phyloP scores from a whole-genome alignment of 1,139 yeast species.

The Zygotorulaspora mrakii region DNA sequence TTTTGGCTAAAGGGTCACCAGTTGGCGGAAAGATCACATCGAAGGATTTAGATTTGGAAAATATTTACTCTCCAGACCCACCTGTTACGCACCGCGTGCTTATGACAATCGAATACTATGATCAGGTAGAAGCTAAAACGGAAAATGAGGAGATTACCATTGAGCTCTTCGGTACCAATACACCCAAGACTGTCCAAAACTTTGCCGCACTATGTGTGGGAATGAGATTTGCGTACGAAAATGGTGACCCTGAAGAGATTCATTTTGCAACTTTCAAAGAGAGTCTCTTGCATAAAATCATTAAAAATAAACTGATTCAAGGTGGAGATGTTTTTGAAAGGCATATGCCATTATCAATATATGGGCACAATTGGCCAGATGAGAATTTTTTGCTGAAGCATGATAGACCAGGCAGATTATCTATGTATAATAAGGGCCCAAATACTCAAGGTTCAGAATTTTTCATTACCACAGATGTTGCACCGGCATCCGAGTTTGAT shows the following conservation, averaged over 20 bases:
- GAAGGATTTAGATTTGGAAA: conserved; percentile 16
- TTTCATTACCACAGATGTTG: conserved; percentile 56
- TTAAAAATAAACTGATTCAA: conserved; percentile 64
- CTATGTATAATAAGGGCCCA: conserved; percentile 76
- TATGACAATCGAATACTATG: conserved; percentile 27
- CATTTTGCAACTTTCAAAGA: conserved; percentile 56
- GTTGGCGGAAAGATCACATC: conserved; percentile 9
- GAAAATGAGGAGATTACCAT: conserved; percentile 46
- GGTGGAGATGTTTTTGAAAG: conserved; percentile 86
- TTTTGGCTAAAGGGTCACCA: conserved; percentile 12
- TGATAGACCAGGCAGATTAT: conserved; percentile 62
- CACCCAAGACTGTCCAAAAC: conserved; percentile 68
- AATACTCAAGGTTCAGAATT: conserved; percentile 75
- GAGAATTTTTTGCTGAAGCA: conserved; percentile 65
- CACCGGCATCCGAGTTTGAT: conserved; percentile 65
- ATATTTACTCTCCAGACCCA: conserved; percentile 31
- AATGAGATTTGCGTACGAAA: conserved; percentile 42
- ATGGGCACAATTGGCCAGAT: conserved; percentile 61
- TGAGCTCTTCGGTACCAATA: conserved; percentile 67
- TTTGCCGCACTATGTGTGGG: conserved; percentile 59
- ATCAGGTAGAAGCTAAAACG: conserved; percentile 16
- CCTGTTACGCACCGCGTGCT: conserved; percentile 29
- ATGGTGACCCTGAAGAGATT: conserved; percentile 45
- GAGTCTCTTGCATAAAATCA: conserved; percentile 63
- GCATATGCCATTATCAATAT: conserved; percentile 76